Evolutionary conservation across 345 rosid genomes (phyloP).

Genomic region (Eucalyptus guilfoylei): DNA sequence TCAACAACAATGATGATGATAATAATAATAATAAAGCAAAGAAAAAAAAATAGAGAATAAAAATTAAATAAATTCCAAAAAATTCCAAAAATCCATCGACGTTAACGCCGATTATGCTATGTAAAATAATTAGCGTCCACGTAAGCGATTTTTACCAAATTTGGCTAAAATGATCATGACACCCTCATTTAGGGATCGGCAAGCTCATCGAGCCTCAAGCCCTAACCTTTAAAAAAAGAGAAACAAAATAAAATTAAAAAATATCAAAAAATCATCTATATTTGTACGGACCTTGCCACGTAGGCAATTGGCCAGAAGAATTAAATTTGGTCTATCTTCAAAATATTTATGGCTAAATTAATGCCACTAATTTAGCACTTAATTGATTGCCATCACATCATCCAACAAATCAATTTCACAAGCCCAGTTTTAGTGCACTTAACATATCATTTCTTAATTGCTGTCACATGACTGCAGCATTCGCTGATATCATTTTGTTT

Average conservation of each 20-base stretch:
- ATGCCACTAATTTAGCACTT: accelerated
- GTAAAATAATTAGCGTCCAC: accelerated
- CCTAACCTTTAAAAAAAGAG: accelerated
- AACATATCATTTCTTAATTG: neutral
- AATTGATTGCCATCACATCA: accelerated
- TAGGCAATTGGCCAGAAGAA: accelerated
- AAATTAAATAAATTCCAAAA: too few species aligned
- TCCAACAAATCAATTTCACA: neutral
- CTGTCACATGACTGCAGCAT: neutral
- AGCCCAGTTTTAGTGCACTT: neutral
- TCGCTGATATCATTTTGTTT: neutral
- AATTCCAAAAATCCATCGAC: too few species aligned
- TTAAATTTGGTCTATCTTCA: accelerated
- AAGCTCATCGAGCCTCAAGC: accelerated
- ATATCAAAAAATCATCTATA: neutral
- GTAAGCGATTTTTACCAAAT: too few species aligned
- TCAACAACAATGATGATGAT: too few species aligned
- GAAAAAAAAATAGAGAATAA: too few species aligned
- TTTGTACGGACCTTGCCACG: accelerated
- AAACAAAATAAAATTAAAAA: neutral
- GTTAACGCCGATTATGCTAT: accelerated
- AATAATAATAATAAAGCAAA: accelerated
- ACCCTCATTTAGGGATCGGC: accelerated
- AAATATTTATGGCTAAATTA: accelerated
- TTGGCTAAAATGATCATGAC: neutral